A percentile compares a stretch with the other conserved stretches of the same genome.
phyloP scores from a whole-genome alignment of 805 yeast genomes.

The Spathaspora girioi region DNA sequence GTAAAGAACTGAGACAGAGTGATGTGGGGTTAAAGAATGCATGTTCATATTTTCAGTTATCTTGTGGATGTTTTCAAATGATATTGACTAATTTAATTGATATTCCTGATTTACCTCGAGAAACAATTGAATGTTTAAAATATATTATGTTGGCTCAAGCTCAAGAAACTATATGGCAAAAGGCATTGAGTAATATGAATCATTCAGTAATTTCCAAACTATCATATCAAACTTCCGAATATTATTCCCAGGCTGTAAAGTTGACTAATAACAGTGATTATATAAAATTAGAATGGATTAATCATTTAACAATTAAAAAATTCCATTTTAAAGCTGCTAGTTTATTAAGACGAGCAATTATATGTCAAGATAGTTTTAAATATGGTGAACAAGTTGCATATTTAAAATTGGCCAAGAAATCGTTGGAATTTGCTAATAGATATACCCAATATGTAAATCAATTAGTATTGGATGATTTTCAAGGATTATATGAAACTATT shows the following conservation, averaged over 20 bases:
- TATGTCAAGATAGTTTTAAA: constrained; percentile 43
- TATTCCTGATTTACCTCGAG: constrained; percentile 44
- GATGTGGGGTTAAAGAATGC: constrained; percentile 59
- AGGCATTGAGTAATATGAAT: constrained; percentile 47
- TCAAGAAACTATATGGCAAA: constrained; percentile 82
- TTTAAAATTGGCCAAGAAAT: constrained; percentile 40
- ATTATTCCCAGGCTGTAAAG: constrained; percentile 45
- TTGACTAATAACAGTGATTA: constrained; percentile 38
- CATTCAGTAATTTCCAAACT: constrained; percentile 62
- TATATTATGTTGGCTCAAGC: constrained; percentile 74
- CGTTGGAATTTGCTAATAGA: constrained; percentile 34
- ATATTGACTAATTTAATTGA: constrained; percentile 1
- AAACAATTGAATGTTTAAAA: constrained; percentile 49
- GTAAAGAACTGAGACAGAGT: constrained; percentile 38
- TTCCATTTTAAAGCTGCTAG: constrained; percentile 72
- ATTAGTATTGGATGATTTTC: constrained; percentile 48
- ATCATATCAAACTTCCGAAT: constrained; percentile 58
- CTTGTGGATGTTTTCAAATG: constrained; percentile 63
- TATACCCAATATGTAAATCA: constrained; percentile 39
- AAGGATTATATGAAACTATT: constrained; percentile 46
- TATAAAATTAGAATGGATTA: constrained; percentile 59
- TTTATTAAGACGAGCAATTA: constrained; percentile 55
- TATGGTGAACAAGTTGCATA: constrained; percentile 73
- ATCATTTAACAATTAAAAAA: constrained; percentile 55
- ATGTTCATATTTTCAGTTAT: constrained; percentile 60